These are phyloP conservation scores for Pichia nanzhaoensis DNA, from an alignment of 805 yeast species.

Conservation along the genomic window DNA sequence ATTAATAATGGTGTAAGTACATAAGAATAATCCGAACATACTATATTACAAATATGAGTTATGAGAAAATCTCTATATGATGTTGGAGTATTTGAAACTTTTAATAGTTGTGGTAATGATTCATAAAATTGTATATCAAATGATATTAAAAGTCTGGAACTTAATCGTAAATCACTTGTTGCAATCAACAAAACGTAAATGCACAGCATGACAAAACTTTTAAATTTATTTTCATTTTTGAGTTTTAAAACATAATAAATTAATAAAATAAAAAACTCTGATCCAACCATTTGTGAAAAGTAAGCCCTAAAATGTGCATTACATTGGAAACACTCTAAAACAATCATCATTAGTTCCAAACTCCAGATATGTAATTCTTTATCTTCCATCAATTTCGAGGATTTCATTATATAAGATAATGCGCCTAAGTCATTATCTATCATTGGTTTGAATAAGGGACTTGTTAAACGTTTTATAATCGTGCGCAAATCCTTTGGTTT, in stretches of 20 bases:
- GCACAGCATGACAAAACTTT: slow-evolving; percentile 42
- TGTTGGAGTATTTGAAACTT: slow-evolving; percentile 31
- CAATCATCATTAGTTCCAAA: slow-evolving; percentile 50
- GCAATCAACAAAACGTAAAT: slow-evolving; percentile 48
- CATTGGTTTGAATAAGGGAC: slow-evolving; percentile 42
- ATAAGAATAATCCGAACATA: slow-evolving; percentile 31
- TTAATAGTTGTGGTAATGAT: slow-evolving; percentile 47
- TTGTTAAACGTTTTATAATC: slow-evolving; percentile 41
- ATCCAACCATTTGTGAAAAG: slow-evolving; percentile 37
- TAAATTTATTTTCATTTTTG: slow-evolving; percentile 33
- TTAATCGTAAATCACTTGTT: slow-evolving; percentile 31
- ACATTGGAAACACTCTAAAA: slow-evolving; percentile 75
- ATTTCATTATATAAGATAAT: slow-evolving; percentile 23
- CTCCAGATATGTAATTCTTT: slow-evolving; percentile 38
- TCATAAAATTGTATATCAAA: slow-evolving; percentile 38
- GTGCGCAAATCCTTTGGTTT: slow-evolving; percentile 49
- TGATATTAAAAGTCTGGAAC: slow-evolving; percentile 38
- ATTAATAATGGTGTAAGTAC: slow-evolving; percentile 40
- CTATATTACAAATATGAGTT: slow-evolving; percentile 41
- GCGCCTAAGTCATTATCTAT: slow-evolving; percentile 14
- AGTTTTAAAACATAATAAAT: slow-evolving; percentile 52
- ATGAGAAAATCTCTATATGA: slow-evolving; percentile 62
- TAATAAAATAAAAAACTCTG: slow-evolving; percentile 47
- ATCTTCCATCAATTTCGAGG: slow-evolving; percentile 12
- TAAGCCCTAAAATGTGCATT: slow-evolving; percentile 49